A percentile compares a stretch with the other conserved stretches of the same genome.
Conservation (phyloP, 2,329 filamentous ascomycete species). For the Botrytis cinerea region DNA sequence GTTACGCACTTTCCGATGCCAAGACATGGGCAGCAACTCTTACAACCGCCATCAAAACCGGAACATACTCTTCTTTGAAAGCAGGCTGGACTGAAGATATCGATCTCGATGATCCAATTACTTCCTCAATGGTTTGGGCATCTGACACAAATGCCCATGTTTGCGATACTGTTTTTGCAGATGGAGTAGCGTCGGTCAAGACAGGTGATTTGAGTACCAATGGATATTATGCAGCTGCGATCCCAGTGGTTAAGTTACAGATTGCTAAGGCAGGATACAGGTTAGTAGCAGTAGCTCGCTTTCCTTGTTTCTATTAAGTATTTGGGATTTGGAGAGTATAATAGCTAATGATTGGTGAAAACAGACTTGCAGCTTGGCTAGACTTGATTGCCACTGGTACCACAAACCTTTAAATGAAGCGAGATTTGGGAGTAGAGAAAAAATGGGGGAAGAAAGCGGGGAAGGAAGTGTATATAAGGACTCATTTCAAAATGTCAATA, state of each 20-base stretch:
- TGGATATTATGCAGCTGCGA: constrained; percentile 61
- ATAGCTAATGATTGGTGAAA: background rate
- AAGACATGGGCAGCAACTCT: constrained; percentile 59
- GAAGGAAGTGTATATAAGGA: background rate
- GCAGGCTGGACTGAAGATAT: constrained; percentile 31
- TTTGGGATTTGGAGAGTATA: background rate
- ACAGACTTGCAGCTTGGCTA: constrained; percentile 62
- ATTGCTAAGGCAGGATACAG: constrained; percentile 69
- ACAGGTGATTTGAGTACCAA: constrained; percentile 60
- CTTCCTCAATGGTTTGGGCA: constrained; percentile 60
- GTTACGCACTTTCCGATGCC: constrained; percentile 52
- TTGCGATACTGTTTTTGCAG: constrained; percentile 61
- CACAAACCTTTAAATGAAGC: constrained; percentile 12
- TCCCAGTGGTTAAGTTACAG: constrained; percentile 62
- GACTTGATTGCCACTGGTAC: constrained; percentile 54
- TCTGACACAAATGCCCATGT: constrained; percentile 63
- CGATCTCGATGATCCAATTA: constrained; percentile 29
- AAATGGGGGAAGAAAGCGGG: background rate
- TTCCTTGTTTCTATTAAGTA: background rate
- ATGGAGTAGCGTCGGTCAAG: constrained; percentile 57
- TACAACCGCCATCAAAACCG: constrained; percentile 55
- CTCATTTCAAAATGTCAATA: background rate
- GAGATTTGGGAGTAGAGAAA: background rate
- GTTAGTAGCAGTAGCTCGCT: constrained; percentile 11
- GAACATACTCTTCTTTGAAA: constrained; percentile 50